phyloP scores from a whole-genome alignment of 768 basidiomycete genomes.

The Pholiota microspora region DNA sequence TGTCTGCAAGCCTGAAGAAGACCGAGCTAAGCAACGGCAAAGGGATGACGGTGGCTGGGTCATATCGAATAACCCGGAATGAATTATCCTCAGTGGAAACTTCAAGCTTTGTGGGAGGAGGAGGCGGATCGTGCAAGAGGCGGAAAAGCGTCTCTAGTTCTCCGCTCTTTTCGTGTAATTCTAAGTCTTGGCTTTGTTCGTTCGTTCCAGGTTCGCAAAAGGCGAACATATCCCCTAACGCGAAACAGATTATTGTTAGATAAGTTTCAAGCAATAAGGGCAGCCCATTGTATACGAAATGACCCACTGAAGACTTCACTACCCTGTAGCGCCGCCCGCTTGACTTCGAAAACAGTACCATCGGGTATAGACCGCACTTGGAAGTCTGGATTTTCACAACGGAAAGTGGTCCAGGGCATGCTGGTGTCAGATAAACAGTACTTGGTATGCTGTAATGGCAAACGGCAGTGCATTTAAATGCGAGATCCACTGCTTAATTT shows the following conservation, averaged over 20 bases:
- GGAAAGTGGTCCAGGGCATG: conserved; percentile 36
- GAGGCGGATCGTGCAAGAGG: conserved; percentile 54
- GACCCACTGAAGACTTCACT: conserved; percentile 67
- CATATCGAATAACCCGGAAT: conserved; percentile 32
- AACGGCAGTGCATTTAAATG: conserved; percentile 5
- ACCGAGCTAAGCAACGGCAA: conserved; percentile 56
- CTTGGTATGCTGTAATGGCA: no score
- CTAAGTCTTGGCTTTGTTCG: conserved; percentile 29
- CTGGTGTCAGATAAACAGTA: background rate
- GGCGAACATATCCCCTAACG: conserved; percentile 65
- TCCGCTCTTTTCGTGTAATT: conserved; percentile 52
- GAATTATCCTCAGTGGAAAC: conserved; percentile 22
- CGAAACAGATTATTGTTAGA: conserved; percentile 13
- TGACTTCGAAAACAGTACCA: conserved; percentile 46
- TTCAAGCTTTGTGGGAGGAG: conserved; percentile 37
- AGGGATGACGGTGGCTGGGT: conserved; percentile 53
- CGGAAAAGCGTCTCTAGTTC: conserved; percentile 50
- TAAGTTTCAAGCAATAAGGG: background rate
- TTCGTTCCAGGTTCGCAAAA: conserved; percentile 41
- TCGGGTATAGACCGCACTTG: conserved; percentile 53
- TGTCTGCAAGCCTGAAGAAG: conserved; percentile 60
- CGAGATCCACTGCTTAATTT: conserved; percentile 7
- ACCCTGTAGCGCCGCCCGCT: conserved; percentile 43
- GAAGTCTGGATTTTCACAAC: conserved; percentile 53
- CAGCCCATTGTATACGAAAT: conserved; percentile 5